Conservation (phyloP, 768 basidiomycete species). For the Cystobasidium onofrii region DNA sequence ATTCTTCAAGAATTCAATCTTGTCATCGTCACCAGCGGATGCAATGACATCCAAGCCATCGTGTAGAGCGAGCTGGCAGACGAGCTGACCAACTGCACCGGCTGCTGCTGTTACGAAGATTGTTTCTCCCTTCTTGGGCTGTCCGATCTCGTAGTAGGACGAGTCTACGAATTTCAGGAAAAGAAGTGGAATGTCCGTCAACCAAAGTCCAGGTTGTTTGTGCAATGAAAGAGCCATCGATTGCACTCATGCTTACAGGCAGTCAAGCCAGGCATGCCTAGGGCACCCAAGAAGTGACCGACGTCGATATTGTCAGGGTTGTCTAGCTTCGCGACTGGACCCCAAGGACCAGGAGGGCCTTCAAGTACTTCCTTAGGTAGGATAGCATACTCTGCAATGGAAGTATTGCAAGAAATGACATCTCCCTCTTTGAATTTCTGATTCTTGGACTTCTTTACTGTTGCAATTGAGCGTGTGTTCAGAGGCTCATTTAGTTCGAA, state of each 20-base stretch:
- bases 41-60: slow-evolving; percentile 59
- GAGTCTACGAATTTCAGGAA: slow-evolving; percentile 47
- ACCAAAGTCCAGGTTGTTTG: no score
- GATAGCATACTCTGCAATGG: slow-evolving; percentile 24
- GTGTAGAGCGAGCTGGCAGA: slow-evolving; percentile 50
- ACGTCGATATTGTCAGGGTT: slow-evolving; percentile 23
- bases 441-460: slow-evolving; percentile 41
- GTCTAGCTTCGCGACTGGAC: slow-evolving; percentile 29
- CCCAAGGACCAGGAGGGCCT: slow-evolving; percentile 5
- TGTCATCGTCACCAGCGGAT: slow-evolving; percentile 65
- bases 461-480: slow-evolving; percentile 39
- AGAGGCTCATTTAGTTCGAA: slow-evolving; percentile 37
- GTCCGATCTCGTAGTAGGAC: slow-evolving; percentile 46
- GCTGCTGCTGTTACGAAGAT: slow-evolving; percentile 52
- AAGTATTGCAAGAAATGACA: slow-evolving; percentile 40
- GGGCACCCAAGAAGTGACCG: slow-evolving; percentile 36
- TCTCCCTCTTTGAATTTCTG: slow-evolving; percentile 38
- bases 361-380: slow-evolving; percentile 25
- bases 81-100: slow-evolving; percentile 58
- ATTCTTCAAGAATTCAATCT: slow-evolving; percentile 56
- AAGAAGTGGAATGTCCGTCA: slow-evolving; percentile 42
- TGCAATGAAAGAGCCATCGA: no score
- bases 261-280: slow-evolving; percentile 45
- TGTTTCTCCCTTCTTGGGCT: slow-evolving; percentile 53
- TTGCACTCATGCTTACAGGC: slow-evolving; percentile 20